Base-by-base conservation (phyloP, 2,329 filamentous ascomycete species). In the Sporothrix protearum region DNA sequence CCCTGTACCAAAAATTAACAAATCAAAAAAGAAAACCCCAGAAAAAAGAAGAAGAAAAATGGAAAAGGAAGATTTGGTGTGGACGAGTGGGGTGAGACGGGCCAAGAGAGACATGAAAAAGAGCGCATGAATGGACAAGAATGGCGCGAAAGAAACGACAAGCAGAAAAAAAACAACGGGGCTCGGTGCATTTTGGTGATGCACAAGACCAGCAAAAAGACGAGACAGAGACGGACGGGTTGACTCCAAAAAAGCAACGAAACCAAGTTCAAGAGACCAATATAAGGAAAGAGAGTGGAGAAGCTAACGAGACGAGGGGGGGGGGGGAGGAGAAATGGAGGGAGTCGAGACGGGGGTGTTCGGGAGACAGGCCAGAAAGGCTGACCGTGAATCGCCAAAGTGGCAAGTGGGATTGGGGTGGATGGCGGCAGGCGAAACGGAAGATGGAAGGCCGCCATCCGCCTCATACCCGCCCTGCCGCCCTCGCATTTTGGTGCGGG, bases 131-230 rank as follows among this genome's bases (percentile, higher is more conserved):
- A 22, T 53, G 49, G 49, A 53, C 22, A 39, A 19, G 30, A 39
- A 67, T 67, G 64, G 45, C 45, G 45, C 64, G 64, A 67, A 51
- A 67, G 64, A 67, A 53, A 51, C 64, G 28, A 67, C 63, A 45
- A 67, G 28, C n/a, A 22, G 14, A 67, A 19, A 25, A 39, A 22
- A 67, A 67, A 67, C 28, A 36, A 67, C 45, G 64, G 64, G 45
- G 64, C 45, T 10, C 53, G 14, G 42, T 14, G 45, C 59, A 64
- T 63, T 33, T 67, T 67, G 16, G 19, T 36, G 64, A 67, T 67
- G 64, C 45, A 67, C 64, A 28, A 67, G 64, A 51, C 64, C 45
- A 53, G 28, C n/a, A 19, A 55, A 49, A 49, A 16, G 45, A 19
- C 57, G n/a, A 39, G n/a, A 22, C 10, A 30, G 10, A 30, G 25